Evolutionary conservation across 2,329 filamentous ascomycete species (phyloP), one percentile per base, ranked within the genome.

Genomic region (Colletotrichum theobromicola): DNA sequence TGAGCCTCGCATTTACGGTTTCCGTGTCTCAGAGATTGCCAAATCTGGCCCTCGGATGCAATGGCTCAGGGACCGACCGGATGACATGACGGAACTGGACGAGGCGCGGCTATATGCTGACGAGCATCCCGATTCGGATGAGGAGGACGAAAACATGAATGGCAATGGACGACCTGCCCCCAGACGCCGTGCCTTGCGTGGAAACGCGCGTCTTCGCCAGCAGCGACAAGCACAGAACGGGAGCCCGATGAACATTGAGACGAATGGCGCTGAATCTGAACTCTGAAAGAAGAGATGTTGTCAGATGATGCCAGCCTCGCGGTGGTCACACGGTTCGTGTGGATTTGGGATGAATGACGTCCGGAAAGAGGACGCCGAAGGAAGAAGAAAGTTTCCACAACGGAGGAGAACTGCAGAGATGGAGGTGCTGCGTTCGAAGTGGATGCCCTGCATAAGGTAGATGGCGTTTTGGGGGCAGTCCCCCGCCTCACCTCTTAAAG

Each of bases 1-100:
- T 85, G 95, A 98, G 82, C 95, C 97, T 74, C 94, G 93, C 78
- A 98, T 99, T 82, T 99, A 98, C 85, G 97, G 97, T 32, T 99
- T 99, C 87, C 92, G 94, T 76, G 97, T 99, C 26, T 96, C 94
- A 21, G 97, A 98, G 84, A 90, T 96, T 72, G 95, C 97, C 55
- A 92, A 94, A 78, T 95, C 94, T 28, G 97, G 97, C 0, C 97
- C 97, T 15, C 91, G 97, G 75, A 99, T 99, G 97, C 95, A 96
- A 82, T 99, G 97, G 97, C 87, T 99, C 79, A 92, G 97, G 78
- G 93, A 94, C 84, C 94, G 95, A 81, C 97, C 97, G 0, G 88
- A 88, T 16, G 92, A 98, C 80, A 88, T 98, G 70, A 92, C 89
- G 57, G 94, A 98, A 79, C 88, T 98, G 64, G 95, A 99, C 81